Percentiles rank a stretch among this genome's conserved stretches.
Evolutionary conservation across 352 stramenopile species (phyloP).

Genomic region (Phytophthora pinifolia): DNA sequence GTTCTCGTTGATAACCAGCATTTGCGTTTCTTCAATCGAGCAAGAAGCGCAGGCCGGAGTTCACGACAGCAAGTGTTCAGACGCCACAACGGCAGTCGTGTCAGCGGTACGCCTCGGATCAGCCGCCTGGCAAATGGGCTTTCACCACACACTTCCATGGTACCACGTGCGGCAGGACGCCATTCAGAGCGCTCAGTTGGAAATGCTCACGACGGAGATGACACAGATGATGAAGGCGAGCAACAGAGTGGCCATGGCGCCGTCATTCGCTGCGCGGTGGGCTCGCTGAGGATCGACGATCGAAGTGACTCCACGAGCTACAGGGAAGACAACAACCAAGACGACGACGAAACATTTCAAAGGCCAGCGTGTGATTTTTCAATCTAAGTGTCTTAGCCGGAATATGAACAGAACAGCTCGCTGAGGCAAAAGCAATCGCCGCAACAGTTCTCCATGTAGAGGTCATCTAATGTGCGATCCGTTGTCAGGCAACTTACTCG

Average conservation of each 20-base stretch:
- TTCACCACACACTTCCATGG: background rate
- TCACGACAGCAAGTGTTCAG: constrained; percentile 24
- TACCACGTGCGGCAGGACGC: no score
- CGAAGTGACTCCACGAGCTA: background rate
- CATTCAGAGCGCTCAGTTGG: no score
- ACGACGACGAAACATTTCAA: constrained; percentile 22
- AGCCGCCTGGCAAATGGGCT: constrained; percentile 11
- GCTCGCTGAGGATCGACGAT: constrained; percentile 5
- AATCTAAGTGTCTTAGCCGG: constrained; percentile 26
- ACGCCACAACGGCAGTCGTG: constrained; percentile 5
- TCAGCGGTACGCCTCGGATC: constrained; percentile 12
- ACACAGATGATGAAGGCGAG: constrained; percentile 20
- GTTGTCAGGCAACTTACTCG: constrained; percentile 25
- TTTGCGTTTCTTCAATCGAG: constrained; percentile 59
- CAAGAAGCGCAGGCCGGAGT: constrained; percentile 16
- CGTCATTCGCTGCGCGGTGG: background rate
- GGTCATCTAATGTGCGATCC: constrained; percentile 32
- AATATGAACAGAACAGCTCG: constrained; percentile 32
- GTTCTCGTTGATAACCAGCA: constrained; percentile 67
- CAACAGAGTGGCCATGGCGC: constrained; percentile 1
- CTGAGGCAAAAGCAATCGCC: constrained; percentile 1
- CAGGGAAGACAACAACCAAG: constrained; percentile 32
- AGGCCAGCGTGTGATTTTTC: constrained; percentile 27
- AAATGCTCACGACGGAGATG: constrained; percentile 3
- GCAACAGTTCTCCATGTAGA: constrained; percentile 29